phyloP scores from a whole-genome alignment of 2,329 filamentous ascomycete genomes.

The Dothistroma septosporum region DNA sequence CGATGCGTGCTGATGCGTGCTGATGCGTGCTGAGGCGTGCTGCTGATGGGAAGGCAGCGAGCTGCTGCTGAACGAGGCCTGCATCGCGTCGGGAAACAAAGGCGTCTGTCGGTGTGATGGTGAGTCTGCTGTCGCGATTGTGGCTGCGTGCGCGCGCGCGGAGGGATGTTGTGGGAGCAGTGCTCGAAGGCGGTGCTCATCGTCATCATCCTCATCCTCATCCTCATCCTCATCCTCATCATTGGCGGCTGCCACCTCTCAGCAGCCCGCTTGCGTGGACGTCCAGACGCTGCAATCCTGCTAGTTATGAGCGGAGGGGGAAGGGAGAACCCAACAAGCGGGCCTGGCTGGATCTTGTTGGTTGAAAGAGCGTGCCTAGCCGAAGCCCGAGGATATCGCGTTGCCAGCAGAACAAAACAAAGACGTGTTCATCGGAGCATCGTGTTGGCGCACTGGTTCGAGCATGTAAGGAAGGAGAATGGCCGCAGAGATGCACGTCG shows the following conservation, averaged over 20 bases:
- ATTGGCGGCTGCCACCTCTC: background rate
- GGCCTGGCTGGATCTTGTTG: background rate
- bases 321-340: background rate
- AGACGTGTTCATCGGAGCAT: background rate
- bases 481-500: background rate
- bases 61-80: background rate
- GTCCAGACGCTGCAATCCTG: slow-evolving; percentile 7
- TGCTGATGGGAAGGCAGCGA: background rate
- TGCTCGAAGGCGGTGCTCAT: too few species aligned
- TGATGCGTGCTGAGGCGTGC: background rate
- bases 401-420: background rate
- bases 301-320: slow-evolving; percentile 10
- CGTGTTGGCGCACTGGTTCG: background rate
- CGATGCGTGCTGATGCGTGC: background rate
- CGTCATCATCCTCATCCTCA: too few species aligned
- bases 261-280: background rate
- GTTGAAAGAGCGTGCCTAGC: background rate
- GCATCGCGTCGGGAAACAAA: slow-evolving; percentile 10
- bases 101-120: slow-evolving; percentile 1
- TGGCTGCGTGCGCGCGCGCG: too few species aligned
- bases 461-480: background rate
- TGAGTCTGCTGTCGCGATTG: background rate
- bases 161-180: too few species aligned
- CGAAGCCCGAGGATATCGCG: slow-evolving; percentile 11
- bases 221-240: too few species aligned